Base-by-base conservation (phyloP, 2,329 filamentous ascomycete genomes). In the Aspergillus chevalieri region DNA sequence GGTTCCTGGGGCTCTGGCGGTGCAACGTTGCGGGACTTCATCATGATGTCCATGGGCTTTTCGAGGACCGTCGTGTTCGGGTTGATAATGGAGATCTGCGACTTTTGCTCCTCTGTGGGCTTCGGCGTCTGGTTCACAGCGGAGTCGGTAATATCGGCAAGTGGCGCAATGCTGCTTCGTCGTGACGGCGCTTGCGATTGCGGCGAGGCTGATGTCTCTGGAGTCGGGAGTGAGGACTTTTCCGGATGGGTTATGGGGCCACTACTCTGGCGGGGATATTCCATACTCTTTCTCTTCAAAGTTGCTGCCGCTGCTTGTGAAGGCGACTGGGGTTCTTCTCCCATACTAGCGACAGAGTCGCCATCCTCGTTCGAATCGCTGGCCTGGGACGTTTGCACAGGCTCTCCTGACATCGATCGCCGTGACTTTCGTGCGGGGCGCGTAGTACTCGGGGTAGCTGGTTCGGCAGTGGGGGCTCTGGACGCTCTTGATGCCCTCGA, bases 41-140 rank as follows among this genome's bases (percentile, higher is more conserved):
- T 77, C 44, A 95, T 84, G 58, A 97, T 95, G 62, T 96, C 92
- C 85, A 95, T 91, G 0, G 92, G 92, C 66, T 83, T 88, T 64
- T 95, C 90, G 57, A 95, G 71, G 50, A 89, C 77, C 0, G 88
- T 87, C 58, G 89, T 82, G 71, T 89, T 83, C 2, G 88, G 78
- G 57, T 85, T 87, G 62, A 92, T 81, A 36, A 87, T 86, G 1
- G 75, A 71, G 26, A 80, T 75, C 52, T 76, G 60, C 65, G 72
- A 52, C 70, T 65, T 80, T 67, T 57, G 78, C 70, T 57, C 69
- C 57, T 68, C 66, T 12, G 56, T 41, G 47, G 57, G 57, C 19
- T 74, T 69, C 48, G 74, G 72, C 33, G 73, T 75, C 55, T 83
- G 80, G 65, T 89, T 90, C 60, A 86, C 71, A 38, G 78, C 80